phyloP scores from a whole-genome alignment of 2,329 filamentous ascomycete genomes.

The Macrophomina tecta region DNA sequence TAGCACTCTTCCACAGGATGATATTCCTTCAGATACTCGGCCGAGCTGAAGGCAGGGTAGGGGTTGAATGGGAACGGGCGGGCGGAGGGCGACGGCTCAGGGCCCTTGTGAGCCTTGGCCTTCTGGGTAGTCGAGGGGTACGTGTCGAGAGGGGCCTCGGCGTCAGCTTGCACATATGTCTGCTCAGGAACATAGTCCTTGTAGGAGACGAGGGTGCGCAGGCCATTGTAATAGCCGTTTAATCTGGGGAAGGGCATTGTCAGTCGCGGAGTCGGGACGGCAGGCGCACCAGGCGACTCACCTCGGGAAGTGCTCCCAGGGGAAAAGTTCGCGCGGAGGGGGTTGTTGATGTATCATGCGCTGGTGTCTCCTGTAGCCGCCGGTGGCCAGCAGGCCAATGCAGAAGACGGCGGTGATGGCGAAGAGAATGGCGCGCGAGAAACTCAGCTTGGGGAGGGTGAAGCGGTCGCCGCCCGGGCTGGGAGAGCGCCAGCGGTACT shows the following conservation, averaged over 20 bases:
- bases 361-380: constrained; percentile 48
- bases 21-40: constrained; percentile 55
- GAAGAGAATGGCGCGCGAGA: constrained; percentile 49
- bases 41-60: constrained; percentile 51
- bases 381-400: constrained; percentile 48
- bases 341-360: constrained; percentile 29
- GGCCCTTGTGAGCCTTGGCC: constrained; percentile 29
- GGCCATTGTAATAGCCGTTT: constrained; percentile 56
- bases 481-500: constrained; percentile 49
- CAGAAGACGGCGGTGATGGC: constrained; percentile 49
- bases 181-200: constrained; percentile 54
- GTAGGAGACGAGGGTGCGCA: constrained; percentile 52
- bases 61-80: constrained; percentile 52
- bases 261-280: background rate
- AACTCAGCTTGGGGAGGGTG: constrained; percentile 39
- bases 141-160: constrained; percentile 46
- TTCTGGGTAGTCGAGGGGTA: constrained; percentile 34
- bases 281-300: constrained; percentile 33
- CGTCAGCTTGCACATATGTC: constrained; percentile 46
- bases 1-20: constrained; percentile 65
- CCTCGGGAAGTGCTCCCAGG: constrained; percentile 54
- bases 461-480: constrained; percentile 37
- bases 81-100: constrained; percentile 42
- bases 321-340: constrained; percentile 43
- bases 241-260: constrained; percentile 38